Evolutionary conservation across 2,329 filamentous ascomycete species (phyloP).

Genomic region (Cercospora sp.): DNA sequence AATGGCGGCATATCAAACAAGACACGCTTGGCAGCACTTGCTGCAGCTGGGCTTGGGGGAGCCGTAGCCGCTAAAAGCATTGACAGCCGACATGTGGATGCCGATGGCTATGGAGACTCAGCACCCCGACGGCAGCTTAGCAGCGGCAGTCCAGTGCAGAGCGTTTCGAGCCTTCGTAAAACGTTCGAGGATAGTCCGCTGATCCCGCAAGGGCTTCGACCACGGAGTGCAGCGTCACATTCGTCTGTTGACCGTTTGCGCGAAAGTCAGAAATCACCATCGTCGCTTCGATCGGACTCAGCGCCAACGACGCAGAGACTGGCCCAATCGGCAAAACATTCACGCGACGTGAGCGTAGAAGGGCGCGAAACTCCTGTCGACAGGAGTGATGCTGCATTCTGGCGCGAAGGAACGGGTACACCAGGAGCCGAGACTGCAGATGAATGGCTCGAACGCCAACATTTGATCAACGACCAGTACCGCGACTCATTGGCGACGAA

Average conservation of each 20-base stretch:
- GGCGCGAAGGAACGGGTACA: constrained; percentile 43
- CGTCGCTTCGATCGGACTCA: constrained; percentile 60
- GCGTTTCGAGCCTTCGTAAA: constrained; percentile 67
- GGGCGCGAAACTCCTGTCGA: constrained; percentile 34
- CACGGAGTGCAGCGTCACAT: constrained; percentile 42
- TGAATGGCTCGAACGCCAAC: constrained; percentile 54
- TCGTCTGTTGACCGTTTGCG: constrained; percentile 64
- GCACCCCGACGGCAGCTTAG: constrained; percentile 28
- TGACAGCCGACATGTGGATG: constrained; percentile 53
- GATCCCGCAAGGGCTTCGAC: constrained; percentile 36
- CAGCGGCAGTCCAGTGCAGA: constrained; percentile 75
- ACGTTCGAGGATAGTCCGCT: constrained; percentile 58
- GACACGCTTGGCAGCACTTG: constrained; percentile 40
- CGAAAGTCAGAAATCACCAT: constrained; percentile 52
- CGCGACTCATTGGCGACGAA: constrained; percentile 45
- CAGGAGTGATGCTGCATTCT: constrained; percentile 49
- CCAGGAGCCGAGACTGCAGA: constrained; percentile 44
- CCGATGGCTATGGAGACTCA: constrained; percentile 35
- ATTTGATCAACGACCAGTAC: constrained; percentile 62
- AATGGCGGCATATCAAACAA: constrained; percentile 43
- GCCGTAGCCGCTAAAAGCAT: constrained; percentile 62
- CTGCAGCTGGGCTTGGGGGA: constrained; percentile 44
- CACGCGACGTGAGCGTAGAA: constrained; percentile 52
- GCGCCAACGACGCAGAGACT: constrained; percentile 59
- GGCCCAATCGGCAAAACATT: constrained; percentile 54